Evolutionary conservation across 73 alveolate genomes (phyloP).

Genomic region (Symbiodinium pilosum): DNA sequence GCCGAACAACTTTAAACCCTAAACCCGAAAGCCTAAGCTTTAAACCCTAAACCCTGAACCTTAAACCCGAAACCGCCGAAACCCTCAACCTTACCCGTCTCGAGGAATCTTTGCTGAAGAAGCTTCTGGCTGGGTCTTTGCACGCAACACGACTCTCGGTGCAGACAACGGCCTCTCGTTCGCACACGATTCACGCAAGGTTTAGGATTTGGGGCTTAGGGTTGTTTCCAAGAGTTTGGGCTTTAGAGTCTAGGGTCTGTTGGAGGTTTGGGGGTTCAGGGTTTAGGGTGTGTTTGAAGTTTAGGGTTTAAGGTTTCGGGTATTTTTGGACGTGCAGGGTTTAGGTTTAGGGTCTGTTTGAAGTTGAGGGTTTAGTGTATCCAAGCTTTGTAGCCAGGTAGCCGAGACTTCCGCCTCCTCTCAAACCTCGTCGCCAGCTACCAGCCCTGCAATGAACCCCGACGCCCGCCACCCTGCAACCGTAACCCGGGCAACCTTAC

Average conservation of each 20-base stretch:
- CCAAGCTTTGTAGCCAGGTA: too few species aligned
- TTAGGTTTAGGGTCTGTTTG: too few species aligned
- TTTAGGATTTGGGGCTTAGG: background rate
- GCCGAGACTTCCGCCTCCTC: too few species aligned
- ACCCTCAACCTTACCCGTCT: background rate
- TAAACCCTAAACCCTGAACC: background rate
- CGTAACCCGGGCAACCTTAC: background rate
- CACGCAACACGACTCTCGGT: conserved; percentile 20
- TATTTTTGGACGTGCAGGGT: too few species aligned
- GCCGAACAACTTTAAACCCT: background rate
- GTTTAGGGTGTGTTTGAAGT: background rate
- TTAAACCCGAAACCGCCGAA: too few species aligned
- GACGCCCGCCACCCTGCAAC: too few species aligned
- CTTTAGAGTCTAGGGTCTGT: background rate
- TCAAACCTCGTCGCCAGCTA: too few species aligned
- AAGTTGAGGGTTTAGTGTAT: too few species aligned
- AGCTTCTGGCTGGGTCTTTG: background rate
- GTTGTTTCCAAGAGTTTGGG: background rate
- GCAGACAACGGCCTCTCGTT: conserved; percentile 15
- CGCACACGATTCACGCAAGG: background rate
- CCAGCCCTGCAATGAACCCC: too few species aligned
- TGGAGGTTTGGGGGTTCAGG: background rate
- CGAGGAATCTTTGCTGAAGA: background rate
- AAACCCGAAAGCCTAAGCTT: background rate
- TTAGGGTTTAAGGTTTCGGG: background rate